Conservation (phyloP, 352 stramenopile genomes). For the Globisporangium nodosum region DNA sequence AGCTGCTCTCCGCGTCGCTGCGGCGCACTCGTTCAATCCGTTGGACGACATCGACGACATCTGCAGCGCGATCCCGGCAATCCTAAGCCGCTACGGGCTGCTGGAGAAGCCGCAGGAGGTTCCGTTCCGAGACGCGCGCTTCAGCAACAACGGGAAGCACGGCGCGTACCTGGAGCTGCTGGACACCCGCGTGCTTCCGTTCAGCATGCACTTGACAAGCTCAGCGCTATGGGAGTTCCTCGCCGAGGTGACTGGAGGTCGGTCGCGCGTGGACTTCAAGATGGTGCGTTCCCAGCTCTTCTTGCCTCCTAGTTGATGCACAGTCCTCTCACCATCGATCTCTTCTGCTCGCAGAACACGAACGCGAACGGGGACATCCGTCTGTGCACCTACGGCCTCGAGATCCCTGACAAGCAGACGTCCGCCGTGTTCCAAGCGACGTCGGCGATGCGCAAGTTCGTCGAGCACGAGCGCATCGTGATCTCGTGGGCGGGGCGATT, state of each 20-base stretch:
- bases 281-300: not conserved
- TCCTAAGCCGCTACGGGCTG: constrained; percentile 3
- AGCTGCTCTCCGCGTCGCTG: too few relatives aligned
- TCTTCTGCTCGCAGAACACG: not conserved
- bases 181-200: constrained; percentile 10
- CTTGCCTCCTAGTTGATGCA: too few relatives aligned
- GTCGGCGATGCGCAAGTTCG: constrained; percentile 11
- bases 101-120: constrained; percentile 1
- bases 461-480: constrained; percentile 11
- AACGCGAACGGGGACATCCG: constrained; percentile 13
- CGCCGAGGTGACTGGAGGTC: constrained; percentile 3
- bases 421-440: constrained; percentile 9
- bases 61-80: not conserved
- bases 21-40: too few relatives aligned
- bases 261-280: constrained; percentile 5
- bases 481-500: constrained; percentile 10
- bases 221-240: constrained; percentile 12
- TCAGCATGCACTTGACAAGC: constrained; percentile 9
- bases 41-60: constrained; percentile 5
- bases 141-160: not conserved
- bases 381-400: constrained; percentile 11
- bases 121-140: constrained; percentile 4
- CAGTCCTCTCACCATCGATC: not conserved
- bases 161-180: constrained; percentile 9
- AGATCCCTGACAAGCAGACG: constrained; percentile 11